Conservation (phyloP, 2,329 filamentous ascomycete species). For the Graphiopsis chlorocephala region DNA sequence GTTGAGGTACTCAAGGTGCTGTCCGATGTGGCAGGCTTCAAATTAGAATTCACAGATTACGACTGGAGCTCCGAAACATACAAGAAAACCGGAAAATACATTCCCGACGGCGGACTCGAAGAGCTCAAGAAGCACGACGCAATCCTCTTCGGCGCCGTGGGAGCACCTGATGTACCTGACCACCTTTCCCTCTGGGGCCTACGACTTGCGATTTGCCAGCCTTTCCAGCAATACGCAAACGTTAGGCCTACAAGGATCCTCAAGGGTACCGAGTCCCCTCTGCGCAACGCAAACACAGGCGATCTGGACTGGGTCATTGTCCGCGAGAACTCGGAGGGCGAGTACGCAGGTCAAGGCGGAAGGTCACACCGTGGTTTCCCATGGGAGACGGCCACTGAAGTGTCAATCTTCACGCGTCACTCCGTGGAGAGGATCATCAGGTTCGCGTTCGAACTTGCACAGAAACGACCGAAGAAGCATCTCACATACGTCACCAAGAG, state of each 20-base stretch:
- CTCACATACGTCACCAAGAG: conserved; percentile 65
- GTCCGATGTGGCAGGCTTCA: conserved; percentile 53
- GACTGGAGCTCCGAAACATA: conserved; percentile 68
- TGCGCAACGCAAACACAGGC: conserved; percentile 52
- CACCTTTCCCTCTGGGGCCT: conserved; percentile 58
- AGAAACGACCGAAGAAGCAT: conserved; percentile 54
- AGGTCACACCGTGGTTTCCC: conserved; percentile 57
- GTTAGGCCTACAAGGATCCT: conserved; percentile 60
- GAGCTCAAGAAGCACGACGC: conserved; percentile 60
- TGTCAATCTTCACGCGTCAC: conserved; percentile 62
- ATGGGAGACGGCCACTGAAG: conserved; percentile 63
- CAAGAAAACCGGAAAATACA: conserved; percentile 64
- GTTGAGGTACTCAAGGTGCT: conserved; percentile 60
- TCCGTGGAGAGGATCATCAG: conserved; percentile 59
- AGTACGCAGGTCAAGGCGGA: conserved; percentile 65
- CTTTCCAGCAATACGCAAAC: conserved; percentile 58
- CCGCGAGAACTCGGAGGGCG: conserved; percentile 65
- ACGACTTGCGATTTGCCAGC: conserved; percentile 54
- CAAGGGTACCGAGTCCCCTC: conserved; percentile 57
- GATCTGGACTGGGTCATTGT: conserved; percentile 67
- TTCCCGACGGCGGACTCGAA: conserved; percentile 59
- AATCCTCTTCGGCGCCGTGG: conserved; percentile 67
- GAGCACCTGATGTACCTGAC: conserved; percentile 51
- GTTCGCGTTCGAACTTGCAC: conserved; percentile 62
- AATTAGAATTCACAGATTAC: conserved; percentile 59